Conservation (phyloP, 345 rosid genomes). For the Eucalyptus sp. region DNA sequence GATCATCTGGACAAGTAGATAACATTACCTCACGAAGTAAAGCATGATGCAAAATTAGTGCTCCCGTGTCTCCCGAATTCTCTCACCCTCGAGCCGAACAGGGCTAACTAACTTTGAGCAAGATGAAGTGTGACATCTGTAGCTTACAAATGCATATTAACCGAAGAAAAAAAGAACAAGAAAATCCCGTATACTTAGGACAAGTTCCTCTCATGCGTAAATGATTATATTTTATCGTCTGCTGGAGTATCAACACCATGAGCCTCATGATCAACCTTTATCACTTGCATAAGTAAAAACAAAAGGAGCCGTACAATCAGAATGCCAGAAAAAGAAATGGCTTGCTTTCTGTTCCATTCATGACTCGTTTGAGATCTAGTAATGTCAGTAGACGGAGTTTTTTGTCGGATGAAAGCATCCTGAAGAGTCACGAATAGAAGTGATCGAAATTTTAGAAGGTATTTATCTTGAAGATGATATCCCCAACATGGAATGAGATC, state of each 20-base stretch:
- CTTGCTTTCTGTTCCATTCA: background rate
- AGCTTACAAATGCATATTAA: background rate
- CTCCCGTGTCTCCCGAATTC: background rate
- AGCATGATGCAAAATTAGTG: background rate
- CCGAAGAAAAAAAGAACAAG: background rate
- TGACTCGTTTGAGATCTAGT: no score
- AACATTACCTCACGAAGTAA: background rate
- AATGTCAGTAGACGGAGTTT: no score
- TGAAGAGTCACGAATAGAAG: no score
- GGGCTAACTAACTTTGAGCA: background rate
- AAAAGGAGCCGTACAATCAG: background rate
- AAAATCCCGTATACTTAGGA: constrained; percentile 2
- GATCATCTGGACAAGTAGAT: background rate
- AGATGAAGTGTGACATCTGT: background rate
- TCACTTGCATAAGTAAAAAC: constrained; percentile 33
- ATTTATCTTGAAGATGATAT: no score
- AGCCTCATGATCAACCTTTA: constrained; percentile 80
- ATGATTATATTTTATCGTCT: constrained; percentile 69
- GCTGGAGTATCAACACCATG: constrained; percentile 80
- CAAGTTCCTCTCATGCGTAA: constrained; percentile 60
- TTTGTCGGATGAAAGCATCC: background rate
- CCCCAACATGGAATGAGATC: no score
- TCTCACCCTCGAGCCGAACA: background rate
- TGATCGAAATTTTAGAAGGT: no score
- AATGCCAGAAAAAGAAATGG: background rate